Base-by-base conservation (phyloP, 2,329 filamentous ascomycete species). In the Samsoniella hepiali region DNA sequence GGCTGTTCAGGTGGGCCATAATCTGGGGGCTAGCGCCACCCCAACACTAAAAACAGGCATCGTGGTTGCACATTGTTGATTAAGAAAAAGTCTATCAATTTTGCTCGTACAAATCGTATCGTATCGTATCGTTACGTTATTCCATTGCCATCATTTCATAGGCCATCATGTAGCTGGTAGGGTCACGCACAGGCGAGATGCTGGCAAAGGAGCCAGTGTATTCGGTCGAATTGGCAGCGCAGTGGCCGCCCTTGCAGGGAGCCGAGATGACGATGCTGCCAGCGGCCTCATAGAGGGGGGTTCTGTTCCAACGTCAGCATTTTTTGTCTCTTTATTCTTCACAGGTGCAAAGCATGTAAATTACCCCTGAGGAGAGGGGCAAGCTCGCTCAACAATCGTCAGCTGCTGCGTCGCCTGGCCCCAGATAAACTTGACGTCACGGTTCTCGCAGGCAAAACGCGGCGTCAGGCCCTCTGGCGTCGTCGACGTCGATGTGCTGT, bases 371-470 rank as follows among this genome's bases (percentile, higher is more conserved):
- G 67, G 31, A 13, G 68, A 68, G 1, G 76, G 73, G 68, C 81
- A 84, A 15, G 77, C 73, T 34, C 73, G 72, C 72, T 84, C 79
- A 50, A 82, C 72, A 69, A 82, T 65, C n/a, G 75, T 77, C 50
- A 83, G 65, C 45, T 71, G 70, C 34, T 67, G 66, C 5, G 66
- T 47, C 5, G 67, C 58, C 29, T 68, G 51, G 13, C 69, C 51
- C 73, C 72, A 83, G 66, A 82, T 77, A 65, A 84, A 84, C 64
- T 78, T 71, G 65, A 80, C 72, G 9, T 70, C 60, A 0, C 58
- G 10, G 68, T 80, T 69, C 50, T 80, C 76, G 68, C 82, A 84
- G 27, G 76, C 69, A 61, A 75, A 83, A 44, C 80, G 73, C 10
- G 74, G 68, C 1, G 73, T 71, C 4, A 72, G 67, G 31, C 71